These are phyloP conservation scores for Eimeria maxima DNA, from an alignment of 169 alveolate species.

Conservation along the genomic window DNA sequence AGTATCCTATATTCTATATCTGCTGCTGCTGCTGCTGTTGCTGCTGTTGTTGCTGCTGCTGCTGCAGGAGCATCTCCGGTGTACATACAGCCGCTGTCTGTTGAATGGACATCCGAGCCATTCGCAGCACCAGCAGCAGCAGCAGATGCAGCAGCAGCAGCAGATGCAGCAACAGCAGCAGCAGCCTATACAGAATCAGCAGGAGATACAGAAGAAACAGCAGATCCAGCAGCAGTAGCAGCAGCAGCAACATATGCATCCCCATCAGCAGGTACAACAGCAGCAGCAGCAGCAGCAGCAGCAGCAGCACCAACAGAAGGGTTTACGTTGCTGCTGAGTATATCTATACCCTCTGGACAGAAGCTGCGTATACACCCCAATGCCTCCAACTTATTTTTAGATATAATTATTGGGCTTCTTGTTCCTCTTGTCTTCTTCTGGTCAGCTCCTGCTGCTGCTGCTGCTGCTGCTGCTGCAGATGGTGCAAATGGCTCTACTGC, in stretches of 20 bases:
- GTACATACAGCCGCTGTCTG: not conserved
- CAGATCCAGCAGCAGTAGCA: not conserved
- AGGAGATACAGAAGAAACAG: not conserved
- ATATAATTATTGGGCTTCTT: not conserved
- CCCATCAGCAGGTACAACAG: not conserved
- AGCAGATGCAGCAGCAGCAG: not conserved
- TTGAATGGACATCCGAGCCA: not conserved
- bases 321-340: not conserved
- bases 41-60: constrained; percentile 32
- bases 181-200: not conserved
- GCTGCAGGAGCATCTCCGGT: constrained; percentile 58
- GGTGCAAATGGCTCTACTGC: not conserved
- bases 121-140: constrained; percentile 22
- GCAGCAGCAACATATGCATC: not conserved
- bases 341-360: not conserved
- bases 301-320: constrained; percentile 24
- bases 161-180: not conserved
- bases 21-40: not conserved
- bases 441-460: not conserved
- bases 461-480: not conserved
- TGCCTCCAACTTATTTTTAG: not conserved
- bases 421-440: not conserved
- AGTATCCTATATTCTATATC: not conserved
- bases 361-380: not conserved
- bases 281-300: not conserved